Evolutionary conservation across 164 flowering plant genomes (phyloP).

Genomic region (Sextonia rubra): DNA sequence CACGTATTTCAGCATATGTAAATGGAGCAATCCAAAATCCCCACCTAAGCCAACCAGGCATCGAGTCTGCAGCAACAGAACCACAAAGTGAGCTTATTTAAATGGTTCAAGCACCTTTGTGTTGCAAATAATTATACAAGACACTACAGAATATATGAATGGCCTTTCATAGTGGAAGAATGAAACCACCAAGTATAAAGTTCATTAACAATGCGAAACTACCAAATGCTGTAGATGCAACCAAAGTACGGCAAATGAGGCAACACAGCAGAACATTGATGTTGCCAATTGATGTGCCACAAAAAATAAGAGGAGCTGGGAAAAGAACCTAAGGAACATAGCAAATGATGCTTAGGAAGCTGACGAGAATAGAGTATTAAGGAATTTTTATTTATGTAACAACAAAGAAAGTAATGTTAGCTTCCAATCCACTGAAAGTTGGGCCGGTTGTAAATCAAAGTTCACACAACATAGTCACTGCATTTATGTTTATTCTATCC

Average conservation of each 20-base stretch:
- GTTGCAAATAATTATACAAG: neutral
- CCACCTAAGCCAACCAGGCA: constrained; percentile 68
- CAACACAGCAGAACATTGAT: constrained; percentile 67
- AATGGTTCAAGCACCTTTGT: neutral
- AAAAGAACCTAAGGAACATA: constrained; percentile 41
- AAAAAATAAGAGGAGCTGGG: constrained; percentile 63
- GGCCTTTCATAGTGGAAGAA: constrained; percentile 47
- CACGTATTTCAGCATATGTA: constrained; percentile 57
- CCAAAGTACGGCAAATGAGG: constrained; percentile 45
- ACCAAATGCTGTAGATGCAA: constrained; percentile 44
- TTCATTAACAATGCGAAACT: constrained; percentile 28
- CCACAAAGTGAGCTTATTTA: neutral
- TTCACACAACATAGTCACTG: neutral
- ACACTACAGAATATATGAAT: neutral
- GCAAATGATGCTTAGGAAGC: neutral
- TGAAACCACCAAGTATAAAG: constrained; percentile 52
- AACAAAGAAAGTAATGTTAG: neutral
- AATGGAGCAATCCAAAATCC: constrained; percentile 60
- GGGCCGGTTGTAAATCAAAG: neutral
- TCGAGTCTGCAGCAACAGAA: constrained; percentile 39
- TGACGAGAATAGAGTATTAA: neutral
- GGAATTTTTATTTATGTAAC: neutral
- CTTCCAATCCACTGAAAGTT: neutral
- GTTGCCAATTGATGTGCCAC: constrained; percentile 45
- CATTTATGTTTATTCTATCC: neutral